A percentile compares a stretch with the other conserved stretches of the same genome.
Conservation (phyloP, 345 rosid genomes). For the Excoecaria agallocha region DNA sequence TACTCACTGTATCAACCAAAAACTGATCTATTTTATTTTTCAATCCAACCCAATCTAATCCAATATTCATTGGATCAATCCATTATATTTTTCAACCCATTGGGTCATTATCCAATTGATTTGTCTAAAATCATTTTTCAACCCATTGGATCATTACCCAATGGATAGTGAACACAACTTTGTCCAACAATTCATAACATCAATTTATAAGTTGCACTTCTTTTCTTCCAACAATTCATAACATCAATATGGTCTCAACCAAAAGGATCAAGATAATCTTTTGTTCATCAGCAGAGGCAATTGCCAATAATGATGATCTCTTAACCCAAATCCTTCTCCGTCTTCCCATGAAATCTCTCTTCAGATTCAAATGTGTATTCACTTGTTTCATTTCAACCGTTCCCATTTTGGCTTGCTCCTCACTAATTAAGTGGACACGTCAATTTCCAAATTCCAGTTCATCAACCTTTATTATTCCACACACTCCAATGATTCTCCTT, state of each 20-base stretch:
- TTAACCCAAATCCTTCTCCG: constrained; percentile 29
- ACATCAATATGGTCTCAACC: not conserved
- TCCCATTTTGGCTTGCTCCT: constrained; percentile 6
- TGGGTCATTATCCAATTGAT: no score
- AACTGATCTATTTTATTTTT: no score
- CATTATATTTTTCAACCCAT: no score
- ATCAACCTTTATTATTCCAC: constrained; percentile 18
- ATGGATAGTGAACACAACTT: no score
- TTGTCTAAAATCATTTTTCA: no score
- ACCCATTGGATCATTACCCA: no score
- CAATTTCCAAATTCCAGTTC: constrained; percentile 11
- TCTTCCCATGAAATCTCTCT: constrained; percentile 28
- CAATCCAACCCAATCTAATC: no score
- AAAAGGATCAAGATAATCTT: not conserved
- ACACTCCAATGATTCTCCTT: constrained; percentile 13
- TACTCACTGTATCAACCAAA: no score
- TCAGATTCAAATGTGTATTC: constrained; percentile 33
- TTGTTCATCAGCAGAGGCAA: constrained; percentile 21
- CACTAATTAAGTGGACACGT: not conserved
- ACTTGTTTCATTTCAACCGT: constrained; percentile 4
- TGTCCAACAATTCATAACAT: no score
- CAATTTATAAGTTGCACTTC: no score
- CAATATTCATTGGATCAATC: no score
- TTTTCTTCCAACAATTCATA: no score
- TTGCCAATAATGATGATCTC: constrained; percentile 28